Evolutionary conservation across 805 yeast species (phyloP).

Genomic region (Pachysolen tannophilus): DNA sequence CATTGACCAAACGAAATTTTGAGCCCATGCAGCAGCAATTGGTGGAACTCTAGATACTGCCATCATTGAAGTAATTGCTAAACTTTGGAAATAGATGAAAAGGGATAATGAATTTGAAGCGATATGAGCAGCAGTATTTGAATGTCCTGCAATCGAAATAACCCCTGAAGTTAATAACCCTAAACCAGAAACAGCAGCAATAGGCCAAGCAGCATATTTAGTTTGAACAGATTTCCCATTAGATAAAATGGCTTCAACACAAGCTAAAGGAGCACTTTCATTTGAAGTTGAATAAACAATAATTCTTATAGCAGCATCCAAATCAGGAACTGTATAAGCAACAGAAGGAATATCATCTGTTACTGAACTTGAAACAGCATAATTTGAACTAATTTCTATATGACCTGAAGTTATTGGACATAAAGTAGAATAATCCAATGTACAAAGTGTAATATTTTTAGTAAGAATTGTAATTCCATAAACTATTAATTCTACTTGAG

Average conservation of each 20-base stretch:
- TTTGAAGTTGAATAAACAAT: conserved; percentile 46
- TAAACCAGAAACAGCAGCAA: conserved; percentile 83
- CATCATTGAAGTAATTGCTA: conserved; percentile 92
- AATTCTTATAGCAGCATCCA: conserved; percentile 87
- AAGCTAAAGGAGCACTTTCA: conserved; percentile 56
- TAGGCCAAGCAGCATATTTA: conserved; percentile 89
- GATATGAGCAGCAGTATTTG: conserved; percentile 91
- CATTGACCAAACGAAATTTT: conserved; percentile 93
- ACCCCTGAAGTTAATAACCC: conserved; percentile 86
- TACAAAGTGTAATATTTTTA: conserved; percentile 56
- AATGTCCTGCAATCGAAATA: conserved; percentile 80
- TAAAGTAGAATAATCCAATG: conserved; percentile 38
- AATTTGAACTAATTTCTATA: conserved; percentile 55
- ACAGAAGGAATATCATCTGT: conserved; percentile 61
- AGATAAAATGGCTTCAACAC: conserved; percentile 80
- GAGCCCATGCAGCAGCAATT: conserved; percentile 96
- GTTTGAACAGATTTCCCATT: conserved; percentile 95
- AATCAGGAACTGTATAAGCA: conserved; percentile 87
- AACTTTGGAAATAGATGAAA: conserved; percentile 87
- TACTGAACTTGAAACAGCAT: conserved; percentile 32
- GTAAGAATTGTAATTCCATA: conserved; percentile 69
- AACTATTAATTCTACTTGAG: conserved; percentile 58
- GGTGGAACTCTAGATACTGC: conserved; percentile 92
- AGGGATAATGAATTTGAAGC: conserved; percentile 93
- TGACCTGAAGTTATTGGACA: conserved; percentile 91